Conservation (phyloP, 345 rosid species). For the Raphanus sativus region DNA sequence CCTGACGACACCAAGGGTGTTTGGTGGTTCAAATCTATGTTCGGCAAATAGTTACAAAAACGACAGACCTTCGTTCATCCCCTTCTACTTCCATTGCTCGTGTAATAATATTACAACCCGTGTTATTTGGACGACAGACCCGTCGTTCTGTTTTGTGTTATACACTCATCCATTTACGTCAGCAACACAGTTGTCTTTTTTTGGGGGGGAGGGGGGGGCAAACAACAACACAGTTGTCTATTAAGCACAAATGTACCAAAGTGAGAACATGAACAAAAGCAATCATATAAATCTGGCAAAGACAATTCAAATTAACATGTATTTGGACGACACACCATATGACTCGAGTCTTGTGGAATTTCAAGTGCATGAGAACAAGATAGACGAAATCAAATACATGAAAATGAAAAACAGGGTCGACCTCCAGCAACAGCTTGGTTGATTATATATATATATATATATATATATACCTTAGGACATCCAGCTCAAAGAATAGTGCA, state of each 20-base stretch:
- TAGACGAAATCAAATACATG: constrained; percentile 11
- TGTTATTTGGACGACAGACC: too few species aligned
- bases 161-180: neutral
- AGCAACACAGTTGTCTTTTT: neutral
- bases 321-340: constrained; percentile 13
- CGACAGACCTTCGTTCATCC: neutral
- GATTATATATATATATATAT: constrained; percentile 19
- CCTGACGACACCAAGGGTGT: constrained; percentile 69
- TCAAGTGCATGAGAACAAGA: constrained; percentile 18
- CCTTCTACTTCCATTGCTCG: neutral
- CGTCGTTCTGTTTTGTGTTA: neutral
- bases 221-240: neutral
- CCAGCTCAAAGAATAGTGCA: constrained; percentile 74
- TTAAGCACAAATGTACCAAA: neutral
- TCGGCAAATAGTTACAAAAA: constrained; percentile 45
- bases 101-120: constrained; percentile 8
- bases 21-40: constrained; percentile 87
- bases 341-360: constrained; percentile 5
- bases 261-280: neutral
- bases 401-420: neutral
- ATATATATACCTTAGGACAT: constrained; percentile 22
- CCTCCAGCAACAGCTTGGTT: constrained; percentile 31
- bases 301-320: neutral
- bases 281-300: constrained; percentile 5
- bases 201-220: too few species aligned